phyloP scores from a whole-genome alignment of 2,329 filamentous ascomycete genomes.

The Endocalyx cinctus region DNA sequence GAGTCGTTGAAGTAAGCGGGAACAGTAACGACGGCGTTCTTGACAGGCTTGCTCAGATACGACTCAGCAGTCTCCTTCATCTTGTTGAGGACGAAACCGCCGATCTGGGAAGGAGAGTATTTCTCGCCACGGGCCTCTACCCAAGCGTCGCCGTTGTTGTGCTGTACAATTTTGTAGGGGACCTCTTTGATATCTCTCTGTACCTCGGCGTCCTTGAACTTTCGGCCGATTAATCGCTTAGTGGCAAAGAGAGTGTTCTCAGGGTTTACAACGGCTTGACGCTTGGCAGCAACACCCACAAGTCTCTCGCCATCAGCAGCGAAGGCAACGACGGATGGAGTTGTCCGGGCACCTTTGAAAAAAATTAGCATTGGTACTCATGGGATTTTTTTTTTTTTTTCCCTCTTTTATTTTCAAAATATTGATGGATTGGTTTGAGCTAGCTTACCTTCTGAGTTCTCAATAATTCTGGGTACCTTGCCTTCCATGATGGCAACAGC shows the following conservation, averaged over 20 bases:
- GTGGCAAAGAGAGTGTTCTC: conserved; percentile 98
- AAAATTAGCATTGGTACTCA: no score
- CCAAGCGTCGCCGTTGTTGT: conserved; percentile 95
- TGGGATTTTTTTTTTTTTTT: no score
- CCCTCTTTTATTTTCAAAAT: no score
- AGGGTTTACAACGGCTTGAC: conserved; percentile 96
- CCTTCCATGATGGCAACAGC: conserved; percentile 98
- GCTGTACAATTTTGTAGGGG: conserved; percentile 97
- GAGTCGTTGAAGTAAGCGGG: conserved; percentile 99
- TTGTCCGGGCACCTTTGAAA: conserved; percentile 74
- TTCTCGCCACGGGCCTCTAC: conserved; percentile 88
- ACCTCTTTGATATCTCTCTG: conserved; percentile 97
- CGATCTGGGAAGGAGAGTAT: conserved; percentile 97
- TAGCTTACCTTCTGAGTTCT: conserved; percentile 83
- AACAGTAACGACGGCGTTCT: conserved; percentile 96
- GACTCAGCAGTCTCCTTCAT: conserved; percentile 99
- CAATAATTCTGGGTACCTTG: conserved; percentile 91
- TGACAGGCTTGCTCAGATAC: conserved; percentile 83
- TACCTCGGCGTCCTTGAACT: conserved; percentile 89
- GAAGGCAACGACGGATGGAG: conserved; percentile 92
- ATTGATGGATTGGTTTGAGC: no score
- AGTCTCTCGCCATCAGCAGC: conserved; percentile 92
- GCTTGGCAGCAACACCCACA: conserved; percentile 95
- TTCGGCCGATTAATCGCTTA: conserved; percentile 97
- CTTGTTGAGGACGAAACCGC: conserved; percentile 94